Conservation (phyloP, 2,329 filamentous ascomycete genomes). For the Pestalotiopsis sp. region DNA sequence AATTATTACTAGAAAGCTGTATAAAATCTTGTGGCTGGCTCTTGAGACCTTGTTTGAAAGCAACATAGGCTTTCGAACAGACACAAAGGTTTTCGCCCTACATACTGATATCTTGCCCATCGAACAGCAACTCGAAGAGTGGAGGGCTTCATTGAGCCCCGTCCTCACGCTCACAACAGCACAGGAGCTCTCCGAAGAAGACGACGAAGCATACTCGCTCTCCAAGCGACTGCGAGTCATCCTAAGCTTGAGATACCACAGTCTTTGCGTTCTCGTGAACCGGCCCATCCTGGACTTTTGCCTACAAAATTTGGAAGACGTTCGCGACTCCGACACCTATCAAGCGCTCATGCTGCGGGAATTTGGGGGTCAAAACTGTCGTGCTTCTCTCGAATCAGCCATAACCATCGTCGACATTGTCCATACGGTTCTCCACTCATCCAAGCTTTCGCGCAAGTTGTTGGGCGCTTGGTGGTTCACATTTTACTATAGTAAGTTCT, state of each 20-base stretch:
- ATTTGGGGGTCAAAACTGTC: slow-evolving; percentile 22
- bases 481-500: slow-evolving; percentile 31
- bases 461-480: slow-evolving; percentile 36
- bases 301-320: slow-evolving; percentile 18
- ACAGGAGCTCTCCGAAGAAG: slow-evolving; percentile 22
- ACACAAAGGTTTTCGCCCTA: slow-evolving; percentile 27
- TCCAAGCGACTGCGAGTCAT: slow-evolving; percentile 42
- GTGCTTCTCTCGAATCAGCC: slow-evolving; percentile 25
- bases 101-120: slow-evolving; percentile 38
- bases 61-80: slow-evolving; percentile 40
- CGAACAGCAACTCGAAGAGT: slow-evolving; percentile 40
- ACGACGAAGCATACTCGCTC: slow-evolving; percentile 16
- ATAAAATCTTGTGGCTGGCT: slow-evolving; percentile 35
- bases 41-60: slow-evolving; percentile 44
- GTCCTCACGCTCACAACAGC: slow-evolving; percentile 27
- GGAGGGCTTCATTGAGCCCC: slow-evolving; percentile 36
- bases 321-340: slow-evolving; percentile 6
- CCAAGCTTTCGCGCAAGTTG: slow-evolving; percentile 17
- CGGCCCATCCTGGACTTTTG: slow-evolving; percentile 29
- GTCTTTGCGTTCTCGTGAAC: slow-evolving; percentile 33
- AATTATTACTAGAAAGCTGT: slow-evolving; percentile 29
- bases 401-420: slow-evolving; percentile 25
- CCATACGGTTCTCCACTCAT: slow-evolving; percentile 18
- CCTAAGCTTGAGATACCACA: slow-evolving; percentile 34
- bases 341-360: slow-evolving; percentile 21